A percentile compares a stretch with the other conserved stretches of the same genome.
Conservation (phyloP, 192 early-diverging fungal genomes). For the Gigaspora rosea region DNA sequence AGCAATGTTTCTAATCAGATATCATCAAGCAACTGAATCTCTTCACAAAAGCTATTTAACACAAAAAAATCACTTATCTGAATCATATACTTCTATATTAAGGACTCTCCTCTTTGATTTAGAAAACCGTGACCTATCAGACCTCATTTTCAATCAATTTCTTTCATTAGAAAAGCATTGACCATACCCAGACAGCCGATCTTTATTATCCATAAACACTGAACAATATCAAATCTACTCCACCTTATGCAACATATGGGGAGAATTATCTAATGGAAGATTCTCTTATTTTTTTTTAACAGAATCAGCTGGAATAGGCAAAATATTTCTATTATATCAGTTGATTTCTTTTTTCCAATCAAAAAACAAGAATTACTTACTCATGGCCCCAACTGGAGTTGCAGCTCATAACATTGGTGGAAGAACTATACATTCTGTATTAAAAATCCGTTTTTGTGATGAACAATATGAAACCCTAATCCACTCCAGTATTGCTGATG, state of each 20-base stretch:
- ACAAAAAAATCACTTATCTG: not conserved
- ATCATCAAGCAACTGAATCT: too few relatives aligned
- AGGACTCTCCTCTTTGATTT: not conserved
- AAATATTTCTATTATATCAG: not conserved
- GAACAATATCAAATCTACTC: conserved; percentile 7
- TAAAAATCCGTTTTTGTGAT: not conserved
- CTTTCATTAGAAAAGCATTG: too few relatives aligned
- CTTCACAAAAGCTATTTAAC: not conserved
- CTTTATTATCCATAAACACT: not conserved
- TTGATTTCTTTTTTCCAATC: not conserved
- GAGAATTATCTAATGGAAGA: not conserved
- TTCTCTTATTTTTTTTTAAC: conserved; percentile 4
- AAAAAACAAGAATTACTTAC: not conserved
- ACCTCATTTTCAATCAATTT: too few relatives aligned
- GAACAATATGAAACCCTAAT: not conserved
- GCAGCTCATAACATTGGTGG: not conserved
- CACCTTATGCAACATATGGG: not conserved
- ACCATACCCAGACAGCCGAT: not conserved
- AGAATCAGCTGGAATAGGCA: not conserved
- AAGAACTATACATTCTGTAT: not conserved
- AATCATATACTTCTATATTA: not conserved
- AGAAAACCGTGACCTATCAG: not conserved
- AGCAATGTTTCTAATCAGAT: too few relatives aligned
- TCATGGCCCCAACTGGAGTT: not conserved
- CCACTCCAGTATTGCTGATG: too few relatives aligned